Evolutionary conservation across 345 rosid genomes (phyloP).

Genomic region (Dimocarpus longan): DNA sequence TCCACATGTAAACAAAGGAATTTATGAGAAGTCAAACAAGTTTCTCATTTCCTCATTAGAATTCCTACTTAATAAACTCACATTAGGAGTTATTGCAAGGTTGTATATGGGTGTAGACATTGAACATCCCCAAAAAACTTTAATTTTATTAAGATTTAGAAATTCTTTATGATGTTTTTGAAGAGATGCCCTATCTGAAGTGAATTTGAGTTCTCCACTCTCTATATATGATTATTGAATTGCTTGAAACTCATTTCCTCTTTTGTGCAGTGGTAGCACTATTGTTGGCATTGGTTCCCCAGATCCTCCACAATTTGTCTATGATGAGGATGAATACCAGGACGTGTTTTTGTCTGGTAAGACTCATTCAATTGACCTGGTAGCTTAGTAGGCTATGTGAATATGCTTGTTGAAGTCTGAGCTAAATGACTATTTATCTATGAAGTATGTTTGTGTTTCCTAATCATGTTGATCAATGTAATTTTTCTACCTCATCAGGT

Average conservation of each 20-base stretch:
- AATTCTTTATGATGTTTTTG: background rate
- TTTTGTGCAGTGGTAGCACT: conserved; percentile 81
- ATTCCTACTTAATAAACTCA: background rate
- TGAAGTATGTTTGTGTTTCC: conserved; percentile 2
- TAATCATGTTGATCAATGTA: background rate
- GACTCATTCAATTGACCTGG: background rate
- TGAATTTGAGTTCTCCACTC: background rate
- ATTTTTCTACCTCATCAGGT: background rate
- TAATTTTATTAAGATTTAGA: background rate
- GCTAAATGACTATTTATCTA: conserved; percentile 3
- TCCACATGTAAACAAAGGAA: background rate
- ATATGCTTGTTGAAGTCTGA: background rate
- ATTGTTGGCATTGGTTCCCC: conserved; percentile 93
- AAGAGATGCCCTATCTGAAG: background rate
- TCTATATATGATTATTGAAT: background rate
- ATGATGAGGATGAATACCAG: conserved; percentile 74
- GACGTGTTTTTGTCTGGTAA: conserved; percentile 89
- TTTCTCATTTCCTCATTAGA: background rate
- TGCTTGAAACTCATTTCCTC: background rate
- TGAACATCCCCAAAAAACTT: background rate
- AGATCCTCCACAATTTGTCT: conserved; percentile 87
- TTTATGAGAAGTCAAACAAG: background rate
- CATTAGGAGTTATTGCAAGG: background rate
- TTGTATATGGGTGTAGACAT: background rate
- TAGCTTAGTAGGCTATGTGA: background rate